Base-by-base conservation (phyloP, 768 basidiomycete species). In the Rhodotorula sphaerocarpa region DNA sequence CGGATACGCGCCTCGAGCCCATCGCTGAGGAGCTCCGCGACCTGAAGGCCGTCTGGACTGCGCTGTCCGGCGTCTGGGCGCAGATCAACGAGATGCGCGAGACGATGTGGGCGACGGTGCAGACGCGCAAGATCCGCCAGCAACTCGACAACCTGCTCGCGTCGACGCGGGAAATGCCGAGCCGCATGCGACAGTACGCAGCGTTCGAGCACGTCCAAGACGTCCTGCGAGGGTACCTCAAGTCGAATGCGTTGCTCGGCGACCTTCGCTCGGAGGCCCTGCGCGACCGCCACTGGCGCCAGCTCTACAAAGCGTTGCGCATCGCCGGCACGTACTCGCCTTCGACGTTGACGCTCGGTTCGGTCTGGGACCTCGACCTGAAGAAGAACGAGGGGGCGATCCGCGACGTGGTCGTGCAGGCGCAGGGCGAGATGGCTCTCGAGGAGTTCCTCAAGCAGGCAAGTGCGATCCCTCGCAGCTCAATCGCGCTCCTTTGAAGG, bases 191-290 rank as follows among this genome's bases (percentile, higher is more conserved):
- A 56, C 95, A 99, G 74, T 99, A 99, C 75, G 89, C 91, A 14
- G 95, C 95, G 0, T 99, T 96, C 73, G 95, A 97, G 79, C 92
- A 88, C 74, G 90, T 97, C 3, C 92, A 97, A 73, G 93, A 99
- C 46, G 81, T 86, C 27, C 79, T 99, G 57, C 82, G 86, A 48
- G 83, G 84, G 18, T 79, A 91, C 51, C 81, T 96, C 68, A 97
- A 95, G 77, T 85, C 87, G 42, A 97, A 99, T 74, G 74, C 84
- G 1, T 78, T 95, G 67, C 80, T 99, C n/a, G 84, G 84, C 21
- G 95, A 99, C 76, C 79, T 99, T 72, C 96, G 95, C 78, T 93
- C 90, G 15, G 95, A 97, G 72, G 92, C 92, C 7, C 76, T 99
- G 72, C 90, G 96, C 76, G 95, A 99, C 71, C 82, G 95, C 61